A percentile compares a stretch with the other conserved stretches of the same genome.
Conservation (phyloP, 1,139 yeast species). For the Geotrichum bryndzae region DNA sequence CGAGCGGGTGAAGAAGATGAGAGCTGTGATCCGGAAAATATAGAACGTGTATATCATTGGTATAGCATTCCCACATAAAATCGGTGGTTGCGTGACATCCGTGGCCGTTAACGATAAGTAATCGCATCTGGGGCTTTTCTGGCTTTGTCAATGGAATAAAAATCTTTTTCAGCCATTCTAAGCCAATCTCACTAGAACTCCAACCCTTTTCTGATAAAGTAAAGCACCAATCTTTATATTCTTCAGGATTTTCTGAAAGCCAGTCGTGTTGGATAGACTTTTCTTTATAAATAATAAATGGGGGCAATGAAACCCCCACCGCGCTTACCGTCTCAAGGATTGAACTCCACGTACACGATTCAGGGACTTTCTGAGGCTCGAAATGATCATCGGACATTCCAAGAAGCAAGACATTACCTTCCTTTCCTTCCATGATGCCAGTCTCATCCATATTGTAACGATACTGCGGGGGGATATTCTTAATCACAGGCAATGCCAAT, state of each 20-base stretch:
- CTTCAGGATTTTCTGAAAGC: not conserved
- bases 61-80: not conserved
- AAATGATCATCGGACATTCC: not conserved
- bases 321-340: not conserved
- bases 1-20: not conserved
- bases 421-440: not conserved
- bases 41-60: not conserved
- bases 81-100: not conserved
- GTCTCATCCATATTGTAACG: not conserved
- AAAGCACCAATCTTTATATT: not conserved
- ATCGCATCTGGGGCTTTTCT: not conserved
- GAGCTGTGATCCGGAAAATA: not conserved
- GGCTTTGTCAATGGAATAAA: not conserved
- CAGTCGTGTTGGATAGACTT: not conserved
- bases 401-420: no score
- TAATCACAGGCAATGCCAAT: not conserved
- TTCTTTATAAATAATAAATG: not conserved
- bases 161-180: not conserved
- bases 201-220: not conserved
- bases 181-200: not conserved
- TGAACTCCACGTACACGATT: not conserved
- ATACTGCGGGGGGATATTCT: not conserved
- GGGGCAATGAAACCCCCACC: not conserved
- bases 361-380: not conserved
- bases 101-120: not conserved